Percentiles rank a stretch among this genome's conserved stretches.
Evolutionary conservation across 805 yeast species (phyloP).

Genomic region (Kazachstania bromeliacearum): DNA sequence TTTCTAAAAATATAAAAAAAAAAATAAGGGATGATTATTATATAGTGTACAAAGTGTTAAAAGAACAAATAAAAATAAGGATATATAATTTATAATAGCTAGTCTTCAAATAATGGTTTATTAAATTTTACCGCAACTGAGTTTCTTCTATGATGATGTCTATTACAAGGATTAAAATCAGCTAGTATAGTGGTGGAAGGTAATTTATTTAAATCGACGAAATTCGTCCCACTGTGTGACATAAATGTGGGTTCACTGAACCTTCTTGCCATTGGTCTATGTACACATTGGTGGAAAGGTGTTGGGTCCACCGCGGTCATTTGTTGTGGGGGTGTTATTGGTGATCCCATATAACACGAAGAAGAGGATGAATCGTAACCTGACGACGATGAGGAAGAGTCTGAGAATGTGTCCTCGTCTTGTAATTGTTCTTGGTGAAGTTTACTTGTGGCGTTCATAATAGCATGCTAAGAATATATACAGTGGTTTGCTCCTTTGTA

Average conservation of each 20-base stretch:
- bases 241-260: conserved; percentile 3
- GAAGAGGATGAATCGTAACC: not conserved
- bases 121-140: conserved; percentile 23
- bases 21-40: conserved; percentile 1
- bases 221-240: not conserved
- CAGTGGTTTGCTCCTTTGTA: too few species aligned
- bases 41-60: not conserved
- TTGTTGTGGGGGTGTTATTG: too few species aligned
- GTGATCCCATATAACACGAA: not conserved
- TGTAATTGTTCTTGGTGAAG: too few species aligned
- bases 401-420: too few species aligned
- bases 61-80: not conserved
- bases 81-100: not conserved
- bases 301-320: not conserved
- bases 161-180: conserved; percentile 15
- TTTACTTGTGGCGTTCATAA: too few species aligned
- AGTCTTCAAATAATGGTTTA: conserved; percentile 12
- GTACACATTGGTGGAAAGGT: not conserved
- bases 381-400: too few species aligned
- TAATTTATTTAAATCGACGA: too few species aligned
- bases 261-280: not conserved
- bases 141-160: conserved; percentile 29
- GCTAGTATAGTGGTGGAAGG: conserved; percentile 1
- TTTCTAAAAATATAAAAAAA: not conserved
- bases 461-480: too few species aligned